Percentiles rank a stretch among this genome's conserved stretches.
These are phyloP conservation scores for Marsdenia floribunda DNA, from an alignment of 257 asterid species.

Conservation along the genomic window DNA sequence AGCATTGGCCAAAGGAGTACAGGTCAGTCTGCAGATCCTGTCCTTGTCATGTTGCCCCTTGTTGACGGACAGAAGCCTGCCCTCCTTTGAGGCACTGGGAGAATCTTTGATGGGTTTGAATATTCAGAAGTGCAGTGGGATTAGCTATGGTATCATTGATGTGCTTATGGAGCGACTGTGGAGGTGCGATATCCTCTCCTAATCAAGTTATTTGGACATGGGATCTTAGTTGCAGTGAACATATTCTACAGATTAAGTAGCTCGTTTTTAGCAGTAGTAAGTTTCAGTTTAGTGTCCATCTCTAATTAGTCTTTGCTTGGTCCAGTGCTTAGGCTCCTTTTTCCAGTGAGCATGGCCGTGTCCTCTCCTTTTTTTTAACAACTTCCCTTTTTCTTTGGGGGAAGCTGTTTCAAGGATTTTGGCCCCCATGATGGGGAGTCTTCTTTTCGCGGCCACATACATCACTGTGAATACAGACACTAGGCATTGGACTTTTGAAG, in stretches of 20 bases:
- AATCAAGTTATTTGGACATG: conserved; percentile 9
- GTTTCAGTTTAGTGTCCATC: conserved; percentile 45
- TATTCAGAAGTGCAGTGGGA: conserved; percentile 63
- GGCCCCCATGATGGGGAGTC: conserved; percentile 20
- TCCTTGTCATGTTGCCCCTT: conserved; percentile 61
- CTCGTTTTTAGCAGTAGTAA: conserved; percentile 28
- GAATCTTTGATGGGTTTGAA: conserved; percentile 55
- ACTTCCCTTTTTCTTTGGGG: conserved; percentile 18
- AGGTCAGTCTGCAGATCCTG: conserved; percentile 48
- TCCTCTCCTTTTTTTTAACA: conserved; percentile 44
- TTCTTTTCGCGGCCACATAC: conserved; percentile 30
- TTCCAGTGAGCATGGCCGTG: conserved; percentile 45
- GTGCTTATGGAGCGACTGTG: conserved; percentile 58
- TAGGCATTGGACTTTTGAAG: conserved; percentile 33
- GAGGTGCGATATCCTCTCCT: conserved; percentile 82
- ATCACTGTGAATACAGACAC: conserved; percentile 34
- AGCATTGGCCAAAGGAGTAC: conserved; percentile 47
- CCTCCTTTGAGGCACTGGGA: conserved; percentile 48
- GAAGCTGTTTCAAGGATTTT: conserved; percentile 56
- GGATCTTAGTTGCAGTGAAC: conserved; percentile 9
- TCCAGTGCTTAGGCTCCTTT: conserved; percentile 39
- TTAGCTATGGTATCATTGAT: conserved; percentile 37
- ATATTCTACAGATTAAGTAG: conserved; percentile 19
- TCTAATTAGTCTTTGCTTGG: conserved; percentile 24
- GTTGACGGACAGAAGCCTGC: conserved; percentile 54